Conservation (phyloP, 805 yeast species). For the Barnettozyma vustinii region DNA sequence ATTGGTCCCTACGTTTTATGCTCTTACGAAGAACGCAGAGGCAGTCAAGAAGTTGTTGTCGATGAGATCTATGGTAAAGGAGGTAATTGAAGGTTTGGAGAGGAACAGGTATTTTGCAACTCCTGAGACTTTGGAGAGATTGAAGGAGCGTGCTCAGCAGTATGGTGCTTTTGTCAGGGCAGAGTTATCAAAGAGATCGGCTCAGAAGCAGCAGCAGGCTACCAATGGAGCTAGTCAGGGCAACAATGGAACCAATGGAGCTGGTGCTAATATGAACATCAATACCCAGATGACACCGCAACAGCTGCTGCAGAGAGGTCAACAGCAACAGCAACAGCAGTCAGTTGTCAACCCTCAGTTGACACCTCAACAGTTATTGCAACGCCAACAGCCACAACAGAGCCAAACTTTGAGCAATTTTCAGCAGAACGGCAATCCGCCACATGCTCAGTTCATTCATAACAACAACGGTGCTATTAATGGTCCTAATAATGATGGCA, state of each 20-base stretch:
- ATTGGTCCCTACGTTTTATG: slow-evolving; percentile 70
- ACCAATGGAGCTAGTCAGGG: slow-evolving; percentile 26
- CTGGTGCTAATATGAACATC: slow-evolving; percentile 1
- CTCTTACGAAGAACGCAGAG: slow-evolving; percentile 66
- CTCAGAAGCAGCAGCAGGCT: neutral
- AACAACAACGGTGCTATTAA: neutral
- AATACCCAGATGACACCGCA: slow-evolving; percentile 25
- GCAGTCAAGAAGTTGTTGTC: slow-evolving; percentile 75
- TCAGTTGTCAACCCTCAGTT: slow-evolving; percentile 10
- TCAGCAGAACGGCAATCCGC: slow-evolving; percentile 2
- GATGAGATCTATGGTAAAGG: slow-evolving; percentile 72
- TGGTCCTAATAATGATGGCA: neutral
- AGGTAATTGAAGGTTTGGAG: slow-evolving; percentile 64
- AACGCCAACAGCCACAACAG: slow-evolving; percentile 22
- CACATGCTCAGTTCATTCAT: slow-evolving; percentile 6
- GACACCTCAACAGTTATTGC: slow-evolving; percentile 25
- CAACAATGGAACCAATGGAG: neutral
- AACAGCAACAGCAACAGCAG: slow-evolving; percentile 20
- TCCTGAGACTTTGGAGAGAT: slow-evolving; percentile 65
- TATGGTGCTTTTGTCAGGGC: slow-evolving; percentile 73
- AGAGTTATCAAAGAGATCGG: slow-evolving; percentile 36
- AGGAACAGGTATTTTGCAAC: slow-evolving; percentile 63
- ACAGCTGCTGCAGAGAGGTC: slow-evolving; percentile 25
- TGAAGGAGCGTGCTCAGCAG: slow-evolving; percentile 66
- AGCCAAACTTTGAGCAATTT: slow-evolving; percentile 6